phyloP scores from a whole-genome alignment of 192 early-diverging fungal species.

The Coemansia pectinata region DNA sequence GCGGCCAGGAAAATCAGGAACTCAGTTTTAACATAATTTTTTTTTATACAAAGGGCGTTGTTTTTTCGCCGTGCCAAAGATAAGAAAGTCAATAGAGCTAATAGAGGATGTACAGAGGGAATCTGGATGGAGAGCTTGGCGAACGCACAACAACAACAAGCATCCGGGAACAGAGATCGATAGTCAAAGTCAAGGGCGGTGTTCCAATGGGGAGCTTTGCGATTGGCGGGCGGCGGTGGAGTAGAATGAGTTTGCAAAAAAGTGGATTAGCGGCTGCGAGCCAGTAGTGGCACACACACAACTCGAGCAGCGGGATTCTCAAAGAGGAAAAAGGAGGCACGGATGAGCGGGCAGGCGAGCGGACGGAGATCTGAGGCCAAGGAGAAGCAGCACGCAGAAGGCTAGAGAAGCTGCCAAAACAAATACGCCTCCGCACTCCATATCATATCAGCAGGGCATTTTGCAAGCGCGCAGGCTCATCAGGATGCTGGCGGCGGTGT shows the following conservation, averaged over 20 bases:
- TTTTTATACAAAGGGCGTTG: slow-evolving; percentile 4
- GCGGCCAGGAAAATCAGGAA: background rate
- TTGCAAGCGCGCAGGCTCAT: slow-evolving; percentile 56
- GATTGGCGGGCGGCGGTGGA: background rate
- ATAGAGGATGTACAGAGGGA: background rate
- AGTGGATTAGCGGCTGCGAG: background rate
- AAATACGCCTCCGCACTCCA: background rate
- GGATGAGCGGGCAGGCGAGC: too few species aligned
- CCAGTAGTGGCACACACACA: background rate
- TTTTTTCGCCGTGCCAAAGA: background rate
- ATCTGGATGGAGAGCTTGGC: background rate
- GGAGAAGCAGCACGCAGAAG: background rate
- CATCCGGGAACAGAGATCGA: background rate
- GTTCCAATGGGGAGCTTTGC: slow-evolving; percentile 4
- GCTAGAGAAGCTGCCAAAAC: background rate
- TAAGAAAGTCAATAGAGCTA: background rate
- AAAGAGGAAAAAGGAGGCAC: background rate
- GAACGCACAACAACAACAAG: background rate
- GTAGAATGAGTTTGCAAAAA: background rate
- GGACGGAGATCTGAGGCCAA: too few species aligned
- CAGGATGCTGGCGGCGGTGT: slow-evolving; percentile 53
- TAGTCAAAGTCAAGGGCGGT: background rate
- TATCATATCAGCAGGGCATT: slow-evolving; percentile 35
- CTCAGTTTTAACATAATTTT: background rate
- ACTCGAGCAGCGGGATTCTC: background rate